phyloP scores from a whole-genome alignment of 2,329 filamentous ascomycete species.

The Claviceps digitariae region DNA sequence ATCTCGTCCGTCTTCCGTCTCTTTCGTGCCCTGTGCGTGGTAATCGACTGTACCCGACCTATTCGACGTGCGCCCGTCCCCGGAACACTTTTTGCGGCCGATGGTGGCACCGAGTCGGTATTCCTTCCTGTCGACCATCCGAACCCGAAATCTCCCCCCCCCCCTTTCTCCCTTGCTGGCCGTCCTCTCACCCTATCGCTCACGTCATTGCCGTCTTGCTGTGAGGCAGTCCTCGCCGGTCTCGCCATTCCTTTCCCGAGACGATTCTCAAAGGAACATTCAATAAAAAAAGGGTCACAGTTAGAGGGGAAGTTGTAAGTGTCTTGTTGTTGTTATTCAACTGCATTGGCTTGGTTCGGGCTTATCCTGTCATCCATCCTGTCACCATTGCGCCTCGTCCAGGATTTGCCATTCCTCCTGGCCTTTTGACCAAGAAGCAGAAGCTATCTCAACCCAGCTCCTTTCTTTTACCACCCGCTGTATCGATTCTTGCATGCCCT shows the following conservation, averaged over 20 bases:
- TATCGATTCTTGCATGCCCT: not conserved
- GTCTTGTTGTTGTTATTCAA: too few relatives aligned
- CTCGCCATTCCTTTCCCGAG: not conserved
- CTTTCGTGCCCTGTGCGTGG: not conserved
- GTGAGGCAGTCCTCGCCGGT: not conserved
- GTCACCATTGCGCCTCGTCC: not conserved
- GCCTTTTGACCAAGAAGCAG: not conserved
- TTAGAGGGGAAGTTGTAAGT: not conserved
- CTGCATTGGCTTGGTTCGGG: not conserved
- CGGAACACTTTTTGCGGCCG: not conserved
- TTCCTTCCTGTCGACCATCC: not conserved
- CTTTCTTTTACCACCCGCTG: not conserved
- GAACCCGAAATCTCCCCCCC: too few relatives aligned
- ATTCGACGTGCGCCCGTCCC: not conserved
- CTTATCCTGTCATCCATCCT: not conserved
- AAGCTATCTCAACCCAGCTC: not conserved
- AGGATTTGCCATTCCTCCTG: not conserved
- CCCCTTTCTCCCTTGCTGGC: not conserved
- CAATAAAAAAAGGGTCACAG: not conserved
- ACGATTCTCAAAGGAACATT: not conserved
- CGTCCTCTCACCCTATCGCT: not conserved
- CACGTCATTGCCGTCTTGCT: not conserved
- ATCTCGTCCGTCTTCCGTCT: not conserved
- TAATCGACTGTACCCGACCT: not conserved
- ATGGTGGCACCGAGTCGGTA: not conserved